These are phyloP conservation scores for Naganishia onofrii DNA, from an alignment of 768 basidiomycete genomes.

Conservation along the genomic window DNA sequence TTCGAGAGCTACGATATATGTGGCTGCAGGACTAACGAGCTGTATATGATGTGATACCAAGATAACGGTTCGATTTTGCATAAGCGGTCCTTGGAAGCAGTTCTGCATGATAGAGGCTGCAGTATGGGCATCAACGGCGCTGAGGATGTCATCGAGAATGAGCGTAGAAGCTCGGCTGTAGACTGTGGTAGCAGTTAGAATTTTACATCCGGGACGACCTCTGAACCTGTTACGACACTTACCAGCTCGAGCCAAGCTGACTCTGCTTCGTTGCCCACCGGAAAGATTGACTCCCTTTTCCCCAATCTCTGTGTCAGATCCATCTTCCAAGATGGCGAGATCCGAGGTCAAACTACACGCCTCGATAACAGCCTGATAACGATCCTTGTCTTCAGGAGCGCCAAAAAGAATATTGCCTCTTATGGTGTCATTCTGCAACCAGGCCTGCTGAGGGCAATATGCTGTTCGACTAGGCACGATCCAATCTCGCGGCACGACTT, in stretches of 20 bases:
- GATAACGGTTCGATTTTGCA: conserved; percentile 75
- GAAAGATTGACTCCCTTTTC: conserved; percentile 51
- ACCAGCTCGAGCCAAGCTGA: conserved; percentile 38
- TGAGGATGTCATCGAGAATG: conserved; percentile 69
- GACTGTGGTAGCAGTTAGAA: conserved; percentile 9
- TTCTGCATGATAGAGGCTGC: conserved; percentile 76
- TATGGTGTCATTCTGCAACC: conserved; percentile 80
- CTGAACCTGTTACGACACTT: conserved; percentile 20
- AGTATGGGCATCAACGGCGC: conserved; percentile 75
- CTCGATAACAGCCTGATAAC: conserved; percentile 75
- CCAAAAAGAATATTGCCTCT: conserved; percentile 81
- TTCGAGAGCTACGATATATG: conserved; percentile 64
- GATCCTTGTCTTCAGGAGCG: conserved; percentile 67
- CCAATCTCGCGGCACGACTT: conserved; percentile 64
- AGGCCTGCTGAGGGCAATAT: conserved; percentile 67
- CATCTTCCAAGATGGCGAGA: conserved; percentile 63
- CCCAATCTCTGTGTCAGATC: conserved; percentile 63
- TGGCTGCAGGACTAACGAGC: conserved; percentile 74
- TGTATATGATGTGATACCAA: conserved; percentile 94
- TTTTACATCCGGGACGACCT: not conserved
- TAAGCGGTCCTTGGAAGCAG: conserved; percentile 74
- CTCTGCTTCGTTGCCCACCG: conserved; percentile 59
- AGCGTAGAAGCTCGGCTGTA: conserved; percentile 81
- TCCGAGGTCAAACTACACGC: conserved; percentile 76
- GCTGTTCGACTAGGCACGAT: conserved; percentile 73